A percentile compares a stretch with the other conserved stretches of the same genome.
Evolutionary conservation across 495 filamentous ascomycete genomes (phyloP).

Genomic region (Hamigera avellanea): DNA sequence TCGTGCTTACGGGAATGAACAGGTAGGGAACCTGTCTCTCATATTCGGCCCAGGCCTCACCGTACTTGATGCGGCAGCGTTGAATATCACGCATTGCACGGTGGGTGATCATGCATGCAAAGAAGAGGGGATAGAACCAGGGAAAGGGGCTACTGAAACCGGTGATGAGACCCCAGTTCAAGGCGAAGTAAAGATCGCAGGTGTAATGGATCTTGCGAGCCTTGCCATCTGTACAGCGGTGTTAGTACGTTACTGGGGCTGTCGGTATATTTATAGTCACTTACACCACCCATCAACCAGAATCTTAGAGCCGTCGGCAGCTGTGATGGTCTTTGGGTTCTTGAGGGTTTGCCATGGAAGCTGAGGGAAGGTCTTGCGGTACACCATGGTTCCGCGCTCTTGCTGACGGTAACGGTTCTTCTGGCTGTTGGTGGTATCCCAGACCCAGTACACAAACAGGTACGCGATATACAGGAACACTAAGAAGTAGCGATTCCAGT

Average conservation of each 20-base stretch:
- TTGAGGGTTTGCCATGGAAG: slow-evolving; percentile 78
- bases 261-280: slow-evolving; percentile 10
- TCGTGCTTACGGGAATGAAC: slow-evolving; percentile 84
- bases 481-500: slow-evolving; percentile 59
- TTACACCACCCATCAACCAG: slow-evolving; percentile 84
- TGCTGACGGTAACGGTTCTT: slow-evolving; percentile 87
- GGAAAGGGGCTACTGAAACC: slow-evolving; percentile 76
- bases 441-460: slow-evolving; percentile 81
- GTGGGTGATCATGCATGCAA: slow-evolving; percentile 82
- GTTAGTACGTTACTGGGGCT: no score
- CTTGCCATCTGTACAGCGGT: slow-evolving; percentile 42
- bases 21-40: slow-evolving; percentile 79
- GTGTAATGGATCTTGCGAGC: slow-evolving; percentile 95
- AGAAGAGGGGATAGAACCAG: slow-evolving; percentile 96
- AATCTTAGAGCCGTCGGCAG: slow-evolving; percentile 66
- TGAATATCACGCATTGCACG: slow-evolving; percentile 77
- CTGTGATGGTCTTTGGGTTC: slow-evolving; percentile 80
- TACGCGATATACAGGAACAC: slow-evolving; percentile 57
- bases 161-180: slow-evolving; percentile 54
- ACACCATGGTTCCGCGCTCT: slow-evolving; percentile 61
- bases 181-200: slow-evolving; percentile 71
- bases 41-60: slow-evolving; percentile 85
- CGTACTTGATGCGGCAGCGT: slow-evolving; percentile 79
- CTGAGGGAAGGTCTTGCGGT: slow-evolving; percentile 83
- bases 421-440: slow-evolving; percentile 85